Evolutionary conservation across 1,139 yeast genomes (phyloP).

Genomic region (Geotrichum cucujoidarum): DNA sequence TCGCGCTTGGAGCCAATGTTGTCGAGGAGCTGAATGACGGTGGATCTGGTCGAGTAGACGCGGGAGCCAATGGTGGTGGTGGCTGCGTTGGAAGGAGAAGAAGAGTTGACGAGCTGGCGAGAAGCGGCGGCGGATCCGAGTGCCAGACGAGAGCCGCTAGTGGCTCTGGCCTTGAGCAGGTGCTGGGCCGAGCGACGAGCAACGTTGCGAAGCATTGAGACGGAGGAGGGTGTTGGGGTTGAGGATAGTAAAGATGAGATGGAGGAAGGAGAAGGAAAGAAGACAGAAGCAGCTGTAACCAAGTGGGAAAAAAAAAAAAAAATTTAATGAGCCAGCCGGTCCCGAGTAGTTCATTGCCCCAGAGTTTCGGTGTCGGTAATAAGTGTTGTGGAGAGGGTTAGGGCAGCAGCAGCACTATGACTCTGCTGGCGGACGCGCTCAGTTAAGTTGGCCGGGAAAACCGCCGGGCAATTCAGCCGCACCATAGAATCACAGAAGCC

Average conservation of each 20-base stretch:
- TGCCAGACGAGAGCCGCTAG: conserved; percentile 9
- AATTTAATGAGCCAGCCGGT: no score
- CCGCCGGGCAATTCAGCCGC: no score
- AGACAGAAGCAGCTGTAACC: not conserved
- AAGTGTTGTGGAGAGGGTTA: conserved; percentile 2
- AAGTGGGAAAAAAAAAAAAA: not conserved
- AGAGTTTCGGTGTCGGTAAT: not conserved
- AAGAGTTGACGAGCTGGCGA: not conserved
- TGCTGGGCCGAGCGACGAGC: conserved; percentile 16
- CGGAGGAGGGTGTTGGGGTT: not conserved
- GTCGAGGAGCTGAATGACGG: conserved; percentile 89
- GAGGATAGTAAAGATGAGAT: not conserved
- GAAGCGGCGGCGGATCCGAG: conserved; percentile 6
- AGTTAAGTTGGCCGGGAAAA: no score
- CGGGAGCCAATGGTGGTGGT: conserved; percentile 5
- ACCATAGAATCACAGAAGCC: no score
- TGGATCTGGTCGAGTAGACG: conserved; percentile 68
- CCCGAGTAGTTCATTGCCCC: no score
- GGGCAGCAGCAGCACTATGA: no score
- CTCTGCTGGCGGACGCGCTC: no score
- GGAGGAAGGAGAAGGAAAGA: not conserved
- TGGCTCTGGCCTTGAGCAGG: conserved; percentile 13
- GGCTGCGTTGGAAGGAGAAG: not conserved
- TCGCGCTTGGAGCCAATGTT: conserved; percentile 96
- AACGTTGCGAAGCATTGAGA: conserved; percentile 17